Percentiles rank a stretch among this genome's conserved stretches.
Conservation (phyloP, 1,284 basidiomycete genomes). For the Cryptococcus sp. region DNA sequence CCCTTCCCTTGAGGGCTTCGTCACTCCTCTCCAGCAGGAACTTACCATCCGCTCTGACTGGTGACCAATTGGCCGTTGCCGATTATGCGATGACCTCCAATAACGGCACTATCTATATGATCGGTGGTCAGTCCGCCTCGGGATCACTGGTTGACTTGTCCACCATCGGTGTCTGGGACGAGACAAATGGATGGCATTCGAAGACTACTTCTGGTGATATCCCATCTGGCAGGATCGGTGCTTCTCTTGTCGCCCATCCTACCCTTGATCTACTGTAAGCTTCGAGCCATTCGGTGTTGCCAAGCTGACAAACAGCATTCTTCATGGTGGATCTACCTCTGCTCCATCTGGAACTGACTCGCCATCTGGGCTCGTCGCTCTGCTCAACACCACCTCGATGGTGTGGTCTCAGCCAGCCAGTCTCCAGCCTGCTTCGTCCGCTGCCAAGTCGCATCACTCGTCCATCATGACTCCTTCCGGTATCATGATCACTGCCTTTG, state of each 20-base stretch:
- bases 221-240: constrained; percentile 40
- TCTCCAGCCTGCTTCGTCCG: constrained; percentile 37
- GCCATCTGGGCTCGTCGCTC: constrained; percentile 28
- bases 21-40: constrained; percentile 21
- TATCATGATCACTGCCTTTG: constrained; percentile 47
- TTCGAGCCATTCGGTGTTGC: background rate
- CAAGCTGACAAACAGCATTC: constrained; percentile 19
- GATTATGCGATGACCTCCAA: constrained; percentile 40
- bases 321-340: constrained; percentile 39
- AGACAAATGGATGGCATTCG: constrained; percentile 32
- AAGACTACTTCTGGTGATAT: constrained; percentile 36
- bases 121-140: constrained; percentile 37
- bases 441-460: constrained; percentile 42
- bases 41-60: constrained; percentile 32
- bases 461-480: constrained; percentile 45
- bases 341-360: constrained; percentile 16
- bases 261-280: constrained; percentile 35
- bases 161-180: constrained; percentile 38
- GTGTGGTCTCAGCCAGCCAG: constrained; percentile 41
- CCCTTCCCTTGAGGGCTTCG: constrained; percentile 25
- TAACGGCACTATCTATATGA: constrained; percentile 36
- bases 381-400: constrained; percentile 45
- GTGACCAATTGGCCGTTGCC: constrained; percentile 36
- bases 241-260: constrained; percentile 44
- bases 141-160: constrained; percentile 33